These are phyloP conservation scores for Parastagonospora avenae DNA, from an alignment of 2,329 filamentous ascomycete genomes.

Conservation along the genomic window DNA sequence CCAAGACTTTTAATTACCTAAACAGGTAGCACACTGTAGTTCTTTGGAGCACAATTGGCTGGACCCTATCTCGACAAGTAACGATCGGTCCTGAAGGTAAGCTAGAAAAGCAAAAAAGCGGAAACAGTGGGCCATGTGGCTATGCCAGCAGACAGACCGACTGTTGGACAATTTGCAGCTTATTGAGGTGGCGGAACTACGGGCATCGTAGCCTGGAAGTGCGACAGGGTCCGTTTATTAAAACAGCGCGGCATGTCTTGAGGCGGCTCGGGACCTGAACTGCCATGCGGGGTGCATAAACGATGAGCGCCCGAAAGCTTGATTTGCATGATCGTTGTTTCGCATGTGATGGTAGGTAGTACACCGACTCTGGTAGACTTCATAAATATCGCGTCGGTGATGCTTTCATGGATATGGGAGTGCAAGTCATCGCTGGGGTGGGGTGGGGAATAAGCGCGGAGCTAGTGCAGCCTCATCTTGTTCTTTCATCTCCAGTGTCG, in stretches of 20 bases:
- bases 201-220: not conserved
- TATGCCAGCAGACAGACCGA: not conserved
- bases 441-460: no score
- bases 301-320: slow-evolving; percentile 8
- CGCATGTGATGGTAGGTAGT: not conserved
- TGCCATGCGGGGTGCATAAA: slow-evolving; percentile 8
- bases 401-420: not conserved
- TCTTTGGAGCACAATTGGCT: slow-evolving; percentile 3
- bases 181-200: not conserved
- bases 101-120: not conserved
- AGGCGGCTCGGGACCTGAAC: not conserved
- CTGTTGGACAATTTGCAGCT: not conserved
- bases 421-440: no score
- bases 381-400: not conserved
- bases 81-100: not conserved
- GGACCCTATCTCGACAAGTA: not conserved
- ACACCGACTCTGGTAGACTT: not conserved
- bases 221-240: not conserved
- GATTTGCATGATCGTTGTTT: not conserved
- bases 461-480: not conserved
- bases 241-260: not conserved
- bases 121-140: not conserved
- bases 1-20: slow-evolving; percentile 12
- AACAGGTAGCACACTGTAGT: slow-evolving; percentile 10
- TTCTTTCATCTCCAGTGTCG: no score